Evolutionary conservation across 257 asterid species (phyloP), one percentile per base, ranked within the genome.

Genomic region (Primulina tabacum): DNA sequence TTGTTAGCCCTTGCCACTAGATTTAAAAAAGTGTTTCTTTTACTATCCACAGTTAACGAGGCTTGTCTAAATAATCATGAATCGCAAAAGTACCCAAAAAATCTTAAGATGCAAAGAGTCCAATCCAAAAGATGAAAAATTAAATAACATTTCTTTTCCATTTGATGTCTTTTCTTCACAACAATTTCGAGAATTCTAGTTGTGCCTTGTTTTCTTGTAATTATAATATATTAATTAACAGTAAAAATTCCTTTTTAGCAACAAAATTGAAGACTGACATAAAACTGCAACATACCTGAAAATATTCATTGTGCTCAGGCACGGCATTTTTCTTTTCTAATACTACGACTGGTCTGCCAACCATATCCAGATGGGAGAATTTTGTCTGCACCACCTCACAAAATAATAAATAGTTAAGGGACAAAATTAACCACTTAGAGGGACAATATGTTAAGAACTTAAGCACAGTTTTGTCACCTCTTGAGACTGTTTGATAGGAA

Each of bases 271-370:
- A 18, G 30, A 62, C 12, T 33, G 17, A 20, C 14, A 64, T 65
- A 33, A 16, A 33, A 29, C 56, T 35, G 68, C 32, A 72, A 58
- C 47, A 65, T 79, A 94, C 99, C 99, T 91, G 97, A 74, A 94
- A 88, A 78, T 91, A 78, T 68, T 88, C 90, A 79, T 91, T 78
- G 81, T 89, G 97, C 89, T 94, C 99, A 24, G 96, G 93, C 67
- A 91, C 99, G 38, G 61, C 97, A 79, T 85, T 89, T 73, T 76
- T 68, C 93, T 89, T 94, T 67, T 91, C 89, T 80, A 94, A 67
- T 76, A 89, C 95, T 67, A 84, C 76, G 60, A 89, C 97, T 60
- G 97, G 99, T 76, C 99, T 87, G 72, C 99, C 99, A 70, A 81
- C 85, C 79, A 86, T 82, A 80, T 94, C 99, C 80, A 94, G 79